phyloP scores from a whole-genome alignment of 345 rosid species.

The Boechera divaricarpa region DNA sequence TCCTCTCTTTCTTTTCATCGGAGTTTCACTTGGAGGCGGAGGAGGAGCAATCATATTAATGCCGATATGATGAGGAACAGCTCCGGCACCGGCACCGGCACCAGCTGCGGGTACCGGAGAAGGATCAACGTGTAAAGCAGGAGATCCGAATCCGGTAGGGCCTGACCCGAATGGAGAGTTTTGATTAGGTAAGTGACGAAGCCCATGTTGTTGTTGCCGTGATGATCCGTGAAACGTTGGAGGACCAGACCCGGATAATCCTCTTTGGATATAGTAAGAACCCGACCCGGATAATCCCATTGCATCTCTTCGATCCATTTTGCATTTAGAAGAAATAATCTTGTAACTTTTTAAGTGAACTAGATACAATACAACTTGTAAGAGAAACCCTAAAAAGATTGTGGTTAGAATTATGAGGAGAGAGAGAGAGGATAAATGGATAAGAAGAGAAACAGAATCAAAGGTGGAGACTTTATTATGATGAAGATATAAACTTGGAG shows the following conservation, averaged over 20 bases:
- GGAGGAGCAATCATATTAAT: conserved; percentile 59
- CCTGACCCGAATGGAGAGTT: conserved; percentile 68
- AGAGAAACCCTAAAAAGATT: conserved; percentile 41
- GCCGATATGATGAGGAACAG: conserved; percentile 57
- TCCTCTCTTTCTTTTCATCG: conserved; percentile 80
- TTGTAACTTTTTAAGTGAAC: conserved; percentile 26
- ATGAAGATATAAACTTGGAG: conserved; percentile 42
- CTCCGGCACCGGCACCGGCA: conserved; percentile 50
- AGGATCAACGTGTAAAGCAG: conserved; percentile 41
- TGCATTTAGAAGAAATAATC: conserved; percentile 59
- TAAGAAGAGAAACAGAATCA: conserved; percentile 48
- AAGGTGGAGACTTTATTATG: conserved; percentile 49
- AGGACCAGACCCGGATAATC: conserved; percentile 67
- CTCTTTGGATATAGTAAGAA: conserved; percentile 83
- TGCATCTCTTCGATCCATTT: conserved; percentile 93
- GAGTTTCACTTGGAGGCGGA: conserved; percentile 54
- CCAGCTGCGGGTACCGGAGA: conserved; percentile 35
- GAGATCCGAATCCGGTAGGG: conserved; percentile 48
- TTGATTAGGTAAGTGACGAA: conserved; percentile 57
- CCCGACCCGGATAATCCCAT: conserved; percentile 79
- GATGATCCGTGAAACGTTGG: conserved; percentile 68
- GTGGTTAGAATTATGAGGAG: conserved; percentile 35
- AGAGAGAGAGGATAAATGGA: conserved; percentile 38
- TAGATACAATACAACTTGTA: conserved; percentile 28
- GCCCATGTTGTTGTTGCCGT: conserved; percentile 40